Base-by-base conservation (phyloP, 2,329 filamentous ascomycete species). In the Aspergillus niger region DNA sequence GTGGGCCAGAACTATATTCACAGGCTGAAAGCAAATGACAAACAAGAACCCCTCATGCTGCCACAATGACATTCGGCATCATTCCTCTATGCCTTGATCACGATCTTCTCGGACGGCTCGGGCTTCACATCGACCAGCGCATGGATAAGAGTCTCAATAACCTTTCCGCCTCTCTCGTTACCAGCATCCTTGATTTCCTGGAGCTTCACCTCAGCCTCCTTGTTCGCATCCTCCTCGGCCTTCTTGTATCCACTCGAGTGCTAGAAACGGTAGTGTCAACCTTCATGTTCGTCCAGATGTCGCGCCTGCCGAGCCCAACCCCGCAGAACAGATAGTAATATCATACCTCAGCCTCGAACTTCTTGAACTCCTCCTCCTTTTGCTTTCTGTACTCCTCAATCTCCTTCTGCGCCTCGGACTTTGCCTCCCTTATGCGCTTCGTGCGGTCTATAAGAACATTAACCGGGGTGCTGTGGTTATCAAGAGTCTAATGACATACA, bases 351-450 rank as follows among this genome's bases (percentile, higher is more conserved):
- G 91, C 85, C 83, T 98, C 92, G 72, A 96, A 98, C 76, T 90
- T 89, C 84, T 95, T 94, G 83, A 92, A 98, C 79, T 98, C 94
- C 38, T 91, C 86, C 74, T 99, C 95, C 83, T 97, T 99, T 71
- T 89, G 81, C 72, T 89, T 86, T 76, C 89, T 88, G 83, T 99
- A 98, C 59, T 92, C 90, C 68, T 97, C 91, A 73, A 99, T 97
- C 79, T 99, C 94, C 81, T 96, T 96, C 82, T 97, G 96, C 65
- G 95, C 95, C 80, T 99, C 95, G 74, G 91, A 88, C 75, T 94
- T 91, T 65, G 95, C 95, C 82, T 98, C 95, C 81, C 92, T 96
- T 80, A 99, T 92, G 76, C 92, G 89, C 85, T 97, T 97, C 64
- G 95, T 97, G 75, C 95, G 92, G 85, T 92, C 90, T 92, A 69